Conservation (phyloP, 78 protist species). For the Speleostelium caveatum region DNA sequence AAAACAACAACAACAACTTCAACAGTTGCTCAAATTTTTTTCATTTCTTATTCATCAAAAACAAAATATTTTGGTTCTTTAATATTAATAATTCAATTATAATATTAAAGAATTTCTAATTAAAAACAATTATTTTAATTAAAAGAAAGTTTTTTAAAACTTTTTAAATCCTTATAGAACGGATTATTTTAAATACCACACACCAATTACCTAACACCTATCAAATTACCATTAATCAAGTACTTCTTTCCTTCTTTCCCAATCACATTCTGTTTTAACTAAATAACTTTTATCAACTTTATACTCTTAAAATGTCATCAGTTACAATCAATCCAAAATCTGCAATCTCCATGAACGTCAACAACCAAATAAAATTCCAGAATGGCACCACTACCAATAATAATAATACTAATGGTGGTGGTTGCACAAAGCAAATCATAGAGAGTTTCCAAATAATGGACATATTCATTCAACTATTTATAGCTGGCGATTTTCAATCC, state of each 20-base stretch:
- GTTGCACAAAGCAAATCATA: background rate
- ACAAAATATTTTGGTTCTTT: too few species aligned
- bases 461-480: slow-evolving; percentile 27
- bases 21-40: too few species aligned
- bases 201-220: background rate
- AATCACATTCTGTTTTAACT: background rate
- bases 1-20: too few species aligned
- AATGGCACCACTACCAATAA: too few species aligned
- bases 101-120: too few species aligned
- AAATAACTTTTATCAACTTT: background rate
- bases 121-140: too few species aligned
- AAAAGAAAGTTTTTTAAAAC: too few species aligned
- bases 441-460: slow-evolving; percentile 50
- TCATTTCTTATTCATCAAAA: background rate
- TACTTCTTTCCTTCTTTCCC: background rate
- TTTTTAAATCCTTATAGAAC: background rate
- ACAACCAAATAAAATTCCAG: too few species aligned
- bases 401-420: background rate
- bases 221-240: background rate
- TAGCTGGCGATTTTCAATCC: slow-evolving; percentile 10
- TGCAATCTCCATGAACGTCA: background rate
- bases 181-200: background rate
- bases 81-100: too few species aligned
- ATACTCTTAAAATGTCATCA: background rate
- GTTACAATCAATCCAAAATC: background rate